A percentile compares a stretch with the other conserved stretches of the same genome.
Conservation (phyloP, 1,284 basidiomycete genomes). For the Ustilago curta region DNA sequence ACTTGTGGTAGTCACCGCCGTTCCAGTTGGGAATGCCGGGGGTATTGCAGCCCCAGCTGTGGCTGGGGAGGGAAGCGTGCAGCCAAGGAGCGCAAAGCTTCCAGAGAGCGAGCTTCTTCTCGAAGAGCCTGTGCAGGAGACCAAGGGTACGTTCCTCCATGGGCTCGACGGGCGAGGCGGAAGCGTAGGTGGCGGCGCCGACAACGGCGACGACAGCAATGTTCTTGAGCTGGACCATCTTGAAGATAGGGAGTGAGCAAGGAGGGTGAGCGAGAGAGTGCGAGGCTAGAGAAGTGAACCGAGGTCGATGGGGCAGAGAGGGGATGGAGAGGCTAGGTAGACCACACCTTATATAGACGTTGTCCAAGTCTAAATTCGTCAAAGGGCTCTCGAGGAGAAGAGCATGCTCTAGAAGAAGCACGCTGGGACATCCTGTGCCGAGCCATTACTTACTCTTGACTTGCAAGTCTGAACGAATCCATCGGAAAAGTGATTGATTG, state of each 20-base stretch:
- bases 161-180: conserved; percentile 26
- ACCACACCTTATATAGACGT: background rate
- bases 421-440: too few relatives aligned
- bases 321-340: conserved; percentile 1
- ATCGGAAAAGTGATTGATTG: too few relatives aligned
- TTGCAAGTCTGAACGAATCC: too few relatives aligned
- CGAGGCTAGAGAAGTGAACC: background rate
- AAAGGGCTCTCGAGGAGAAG: background rate
- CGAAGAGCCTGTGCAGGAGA: conserved; percentile 6
- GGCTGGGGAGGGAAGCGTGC: conserved; percentile 20
- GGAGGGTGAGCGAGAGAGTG: conserved; percentile 1
- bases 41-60: conserved; percentile 4
- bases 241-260: background rate
- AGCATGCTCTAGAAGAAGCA: too few relatives aligned
- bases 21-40: conserved; percentile 29
- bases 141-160: conserved; percentile 17
- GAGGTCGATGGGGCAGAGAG: conserved; percentile 7
- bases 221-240: conserved; percentile 23
- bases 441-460: too few relatives aligned
- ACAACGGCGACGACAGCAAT: conserved; percentile 18
- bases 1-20: conserved; percentile 35
- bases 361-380: background rate
- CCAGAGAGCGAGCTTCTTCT: conserved; percentile 13
- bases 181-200: conserved; percentile 23
- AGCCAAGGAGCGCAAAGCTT: conserved; percentile 31